phyloP scores from a whole-genome alignment of 2,329 filamentous ascomycete species.

The Magnaporthiopsis rhizophila region DNA sequence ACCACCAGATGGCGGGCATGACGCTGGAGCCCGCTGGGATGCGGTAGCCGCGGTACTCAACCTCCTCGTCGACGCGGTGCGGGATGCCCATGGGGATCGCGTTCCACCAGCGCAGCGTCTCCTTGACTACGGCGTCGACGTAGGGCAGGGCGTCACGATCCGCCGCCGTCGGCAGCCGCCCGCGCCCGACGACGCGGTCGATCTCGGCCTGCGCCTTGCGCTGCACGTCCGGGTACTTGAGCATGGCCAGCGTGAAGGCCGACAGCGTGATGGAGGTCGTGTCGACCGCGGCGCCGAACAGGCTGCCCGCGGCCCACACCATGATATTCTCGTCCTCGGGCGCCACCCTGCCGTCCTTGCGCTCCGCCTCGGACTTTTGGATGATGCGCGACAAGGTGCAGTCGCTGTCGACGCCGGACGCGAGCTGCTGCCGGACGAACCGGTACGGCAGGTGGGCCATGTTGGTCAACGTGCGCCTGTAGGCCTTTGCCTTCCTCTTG shows the following conservation, averaged over 20 bases:
- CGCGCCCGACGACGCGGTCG: conserved; percentile 26
- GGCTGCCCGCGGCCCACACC: background rate
- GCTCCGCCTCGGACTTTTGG: background rate
- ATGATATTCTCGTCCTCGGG: conserved; percentile 1
- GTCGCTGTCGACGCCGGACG: background rate
- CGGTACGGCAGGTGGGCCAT: conserved; percentile 14
- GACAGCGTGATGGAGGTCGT: conserved; percentile 40
- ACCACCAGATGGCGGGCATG: conserved; percentile 24
- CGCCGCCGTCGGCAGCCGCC: conserved; percentile 22
- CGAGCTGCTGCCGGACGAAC: conserved; percentile 16
- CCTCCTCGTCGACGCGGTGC: conserved; percentile 38
- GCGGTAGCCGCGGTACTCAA: conserved; percentile 38
- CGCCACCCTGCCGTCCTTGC: background rate
- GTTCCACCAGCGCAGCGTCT: conserved; percentile 11
- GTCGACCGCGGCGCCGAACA: conserved; percentile 41
- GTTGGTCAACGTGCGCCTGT: conserved; percentile 10
- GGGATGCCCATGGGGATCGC: conserved; percentile 18
- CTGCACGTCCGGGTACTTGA: conserved; percentile 35
- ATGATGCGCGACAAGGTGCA: background rate
- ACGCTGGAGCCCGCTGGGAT: conserved; percentile 40
- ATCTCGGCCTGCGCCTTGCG: conserved; percentile 34
- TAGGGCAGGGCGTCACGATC: conserved; percentile 24
- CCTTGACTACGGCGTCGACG: conserved; percentile 23
- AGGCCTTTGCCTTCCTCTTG: conserved; percentile 14
- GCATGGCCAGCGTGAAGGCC: conserved; percentile 37